These are phyloP conservation scores for Metschnikowia similis DNA, from an alignment of 805 yeast species.

Conservation along the genomic window DNA sequence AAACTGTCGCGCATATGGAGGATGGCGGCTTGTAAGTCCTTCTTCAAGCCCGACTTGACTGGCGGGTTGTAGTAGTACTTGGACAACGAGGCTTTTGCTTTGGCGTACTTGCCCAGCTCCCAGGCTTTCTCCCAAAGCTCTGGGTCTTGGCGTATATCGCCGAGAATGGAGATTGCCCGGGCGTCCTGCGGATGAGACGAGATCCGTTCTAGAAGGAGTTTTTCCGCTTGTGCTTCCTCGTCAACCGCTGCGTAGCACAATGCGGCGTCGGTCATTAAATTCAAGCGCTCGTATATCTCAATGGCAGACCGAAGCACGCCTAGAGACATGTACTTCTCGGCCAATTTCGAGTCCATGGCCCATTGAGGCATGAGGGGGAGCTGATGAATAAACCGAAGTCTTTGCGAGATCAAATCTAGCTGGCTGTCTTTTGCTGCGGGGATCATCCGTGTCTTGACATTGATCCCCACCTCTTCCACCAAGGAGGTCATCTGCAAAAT, in stretches of 20 bases:
- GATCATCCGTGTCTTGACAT: slow-evolving; percentile 52
- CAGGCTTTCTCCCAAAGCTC: slow-evolving; percentile 78
- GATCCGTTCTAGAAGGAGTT: slow-evolving; percentile 52
- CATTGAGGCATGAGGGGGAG: slow-evolving; percentile 79
- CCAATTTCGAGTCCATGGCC: slow-evolving; percentile 76
- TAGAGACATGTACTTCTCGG: slow-evolving; percentile 79
- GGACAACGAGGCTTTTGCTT: slow-evolving; percentile 82
- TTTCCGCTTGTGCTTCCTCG: slow-evolving; percentile 61
- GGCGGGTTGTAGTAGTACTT: slow-evolving; percentile 69
- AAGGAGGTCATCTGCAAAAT: slow-evolving; percentile 87
- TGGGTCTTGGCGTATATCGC: slow-evolving; percentile 80
- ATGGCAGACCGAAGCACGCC: slow-evolving; percentile 85
- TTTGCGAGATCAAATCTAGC: slow-evolving; percentile 39
- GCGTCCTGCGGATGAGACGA: slow-evolving; percentile 66
- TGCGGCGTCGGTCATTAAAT: slow-evolving; percentile 78
- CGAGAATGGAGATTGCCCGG: slow-evolving; percentile 76
- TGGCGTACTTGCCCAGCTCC: slow-evolving; percentile 76
- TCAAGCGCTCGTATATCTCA: slow-evolving; percentile 78
- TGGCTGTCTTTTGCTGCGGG: slow-evolving; percentile 37
- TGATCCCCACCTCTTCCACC: slow-evolving; percentile 80
- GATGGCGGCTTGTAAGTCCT: slow-evolving; percentile 53
- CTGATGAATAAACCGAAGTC: slow-evolving; percentile 68
- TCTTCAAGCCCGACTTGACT: slow-evolving; percentile 42
- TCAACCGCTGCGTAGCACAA: slow-evolving; percentile 87
- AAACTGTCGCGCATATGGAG: slow-evolving; percentile 72